phyloP scores from a whole-genome alignment of 768 basidiomycete species.

The Amanita muscaria region DNA sequence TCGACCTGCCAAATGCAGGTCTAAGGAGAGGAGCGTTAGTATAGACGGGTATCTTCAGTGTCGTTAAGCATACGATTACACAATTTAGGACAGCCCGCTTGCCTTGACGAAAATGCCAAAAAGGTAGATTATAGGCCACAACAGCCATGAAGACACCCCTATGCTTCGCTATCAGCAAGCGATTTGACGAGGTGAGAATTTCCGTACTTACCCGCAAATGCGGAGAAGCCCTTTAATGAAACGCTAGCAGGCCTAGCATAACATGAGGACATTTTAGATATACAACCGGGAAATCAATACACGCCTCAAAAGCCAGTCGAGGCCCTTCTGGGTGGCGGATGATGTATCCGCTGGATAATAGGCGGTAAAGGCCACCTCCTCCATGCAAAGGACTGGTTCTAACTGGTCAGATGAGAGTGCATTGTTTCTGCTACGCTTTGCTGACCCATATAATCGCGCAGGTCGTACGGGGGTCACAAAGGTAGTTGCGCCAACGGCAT shows the following conservation, averaged over 20 bases:
- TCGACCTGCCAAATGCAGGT: conserved; percentile 18
- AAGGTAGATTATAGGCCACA: conserved; percentile 44
- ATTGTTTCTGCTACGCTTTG: conserved; percentile 24
- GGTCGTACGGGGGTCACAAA: conserved; percentile 40
- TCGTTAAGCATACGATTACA: neutral
- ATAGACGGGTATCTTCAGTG: conserved; percentile 46
- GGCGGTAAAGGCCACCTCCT: conserved; percentile 56
- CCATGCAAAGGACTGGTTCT: conserved; percentile 40
- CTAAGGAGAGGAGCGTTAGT: conserved; percentile 43
- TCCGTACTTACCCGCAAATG: conserved; percentile 34
- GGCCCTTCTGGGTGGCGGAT: conserved; percentile 27
- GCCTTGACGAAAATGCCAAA: conserved; percentile 44
- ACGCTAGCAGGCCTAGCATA: conserved; percentile 32
- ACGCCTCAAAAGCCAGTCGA: conserved; percentile 52
- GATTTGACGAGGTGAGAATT: neutral
- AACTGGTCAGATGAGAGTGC: conserved; percentile 17
- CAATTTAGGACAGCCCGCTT: neutral
- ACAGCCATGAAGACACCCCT: conserved; percentile 33
- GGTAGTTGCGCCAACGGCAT: conserved; percentile 51
- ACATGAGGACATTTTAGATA: neutral
- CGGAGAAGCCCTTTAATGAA: conserved; percentile 39
- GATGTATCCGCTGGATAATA: conserved; percentile 52
- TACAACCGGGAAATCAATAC: conserved; percentile 12
- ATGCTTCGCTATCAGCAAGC: too few relatives aligned
- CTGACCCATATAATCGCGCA: conserved; percentile 29